Base-by-base conservation (phyloP, 306 rosid species). In the Prunus persica region DNA sequence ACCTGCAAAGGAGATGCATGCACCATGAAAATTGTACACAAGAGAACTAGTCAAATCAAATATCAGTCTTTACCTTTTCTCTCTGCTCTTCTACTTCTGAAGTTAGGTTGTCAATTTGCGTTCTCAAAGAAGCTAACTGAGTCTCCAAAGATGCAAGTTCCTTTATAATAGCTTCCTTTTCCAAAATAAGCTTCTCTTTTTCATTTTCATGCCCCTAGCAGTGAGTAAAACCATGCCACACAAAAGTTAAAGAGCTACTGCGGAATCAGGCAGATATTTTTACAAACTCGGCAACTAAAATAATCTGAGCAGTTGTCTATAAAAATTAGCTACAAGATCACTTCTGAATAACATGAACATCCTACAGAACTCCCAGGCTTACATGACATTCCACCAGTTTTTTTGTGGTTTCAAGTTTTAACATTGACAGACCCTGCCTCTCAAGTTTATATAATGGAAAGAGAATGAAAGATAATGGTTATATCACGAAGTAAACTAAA, bases 181-280 rank as follows among this genome's bases (percentile, higher is more conserved):
- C 97, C 97, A 95, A 86, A 58, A 89, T 88, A 63, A 95, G 93
- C 85, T 87, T 95, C 93, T 95, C 96, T 82, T 88, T 92, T 78
- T 92, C 97, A 92, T 84, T 92, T 80, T 90, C 98, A 84, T 92
- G 97, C 55, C 91, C 97, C 98, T 95, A 73, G 11, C 82, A 70
- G 66, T 71, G 50, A 74, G 76, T 50, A 84, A 74, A 79, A 65
- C 62, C 67, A 79, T 3, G 45, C 27, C 22, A 64, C 49, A 74
- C 54, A 69, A 27, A 60, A 57, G 25, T 50, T 52, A 54, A 77
- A 47, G 13, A 64, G 67, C 60, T 56, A 66, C 28, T 57, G 14
- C 49, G 6, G 14, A 74, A 62, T 49, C 73, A 32, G 65, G 65
- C 72, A 66, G 24, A n/a, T 27, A 54, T 12, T 43, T 27, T n/a